phyloP scores from a whole-genome alignment of 2,329 filamentous ascomycete species.

The Verticillium albo-atrum region DNA sequence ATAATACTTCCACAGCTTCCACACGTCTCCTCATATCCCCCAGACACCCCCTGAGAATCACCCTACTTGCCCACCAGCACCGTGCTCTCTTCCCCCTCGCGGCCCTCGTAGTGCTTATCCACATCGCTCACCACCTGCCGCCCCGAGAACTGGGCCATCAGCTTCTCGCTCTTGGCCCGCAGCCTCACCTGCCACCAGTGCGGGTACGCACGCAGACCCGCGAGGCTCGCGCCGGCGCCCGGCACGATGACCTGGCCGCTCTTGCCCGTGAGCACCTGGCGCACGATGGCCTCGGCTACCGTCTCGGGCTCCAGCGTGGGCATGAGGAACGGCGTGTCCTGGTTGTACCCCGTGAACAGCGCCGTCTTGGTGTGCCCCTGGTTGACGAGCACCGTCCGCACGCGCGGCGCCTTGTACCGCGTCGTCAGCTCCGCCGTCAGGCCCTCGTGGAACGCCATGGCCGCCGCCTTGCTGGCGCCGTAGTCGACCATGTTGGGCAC shows the following conservation, averaged over 20 bases:
- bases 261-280: conserved; percentile 52
- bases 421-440: conserved; percentile 53
- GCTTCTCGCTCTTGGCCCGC: conserved; percentile 34
- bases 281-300: conserved; percentile 59
- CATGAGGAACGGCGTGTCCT: conserved; percentile 44
- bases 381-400: conserved; percentile 63
- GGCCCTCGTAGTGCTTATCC: conserved; percentile 28
- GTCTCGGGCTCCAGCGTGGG: conserved; percentile 54
- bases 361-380: conserved; percentile 58
- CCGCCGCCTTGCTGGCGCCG: conserved; percentile 60
- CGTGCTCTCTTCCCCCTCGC: conserved; percentile 21
- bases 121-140: conserved; percentile 44
- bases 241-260: conserved; percentile 56
- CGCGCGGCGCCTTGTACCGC: conserved; percentile 56
- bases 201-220: conserved; percentile 49
- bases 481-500: conserved; percentile 65
- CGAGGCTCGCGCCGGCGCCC: conserved; percentile 30
- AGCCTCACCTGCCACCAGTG: conserved; percentile 57
- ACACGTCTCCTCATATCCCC: no score
- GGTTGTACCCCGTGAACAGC: conserved; percentile 54
- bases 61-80: conserved; percentile 26
- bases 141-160: conserved; percentile 40
- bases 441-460: conserved; percentile 64
- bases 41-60: no score
- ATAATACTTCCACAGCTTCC: no score